Conservation (phyloP, 2,329 filamentous ascomycete genomes). For the Lachnellula suecica region DNA sequence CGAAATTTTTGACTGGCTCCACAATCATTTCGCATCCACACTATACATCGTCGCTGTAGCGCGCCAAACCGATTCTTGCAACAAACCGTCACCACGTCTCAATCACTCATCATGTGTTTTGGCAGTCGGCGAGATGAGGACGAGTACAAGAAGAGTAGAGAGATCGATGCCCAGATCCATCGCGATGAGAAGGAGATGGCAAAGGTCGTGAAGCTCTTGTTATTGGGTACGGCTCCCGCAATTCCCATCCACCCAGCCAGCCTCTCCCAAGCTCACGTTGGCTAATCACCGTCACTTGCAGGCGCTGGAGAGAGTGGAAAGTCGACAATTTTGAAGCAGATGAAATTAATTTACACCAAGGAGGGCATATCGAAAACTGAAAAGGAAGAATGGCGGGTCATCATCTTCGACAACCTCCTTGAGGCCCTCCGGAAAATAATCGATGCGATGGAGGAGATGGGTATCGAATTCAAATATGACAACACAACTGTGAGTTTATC, state of each 20-base stretch:
- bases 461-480: conserved; percentile 74
- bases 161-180: conserved; percentile 84
- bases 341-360: conserved; percentile 95
- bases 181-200: conserved; percentile 84
- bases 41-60: conserved; percentile 8
- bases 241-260: conserved; percentile 8
- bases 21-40: not conserved
- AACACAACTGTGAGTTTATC: conserved; percentile 70
- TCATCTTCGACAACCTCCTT: conserved; percentile 93
- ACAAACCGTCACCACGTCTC: conserved; percentile 14
- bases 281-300: conserved; percentile 39
- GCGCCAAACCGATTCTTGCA: not conserved
- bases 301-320: conserved; percentile 95
- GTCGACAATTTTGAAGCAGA: conserved; percentile 96
- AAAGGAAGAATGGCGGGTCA: conserved; percentile 89
- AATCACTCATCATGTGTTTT: conserved; percentile 59
- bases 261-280: no score
- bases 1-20: not conserved
- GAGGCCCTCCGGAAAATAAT: conserved; percentile 89
- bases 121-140: conserved; percentile 47
- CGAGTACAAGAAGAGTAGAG: conserved; percentile 57
- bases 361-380: conserved; percentile 82
- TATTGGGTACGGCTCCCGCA: conserved; percentile 71
- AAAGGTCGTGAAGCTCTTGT: conserved; percentile 88
- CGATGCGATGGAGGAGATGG: conserved; percentile 86